Base-by-base conservation (phyloP, 495 filamentous ascomycete genomes). In the Neurospora sp. region DNA sequence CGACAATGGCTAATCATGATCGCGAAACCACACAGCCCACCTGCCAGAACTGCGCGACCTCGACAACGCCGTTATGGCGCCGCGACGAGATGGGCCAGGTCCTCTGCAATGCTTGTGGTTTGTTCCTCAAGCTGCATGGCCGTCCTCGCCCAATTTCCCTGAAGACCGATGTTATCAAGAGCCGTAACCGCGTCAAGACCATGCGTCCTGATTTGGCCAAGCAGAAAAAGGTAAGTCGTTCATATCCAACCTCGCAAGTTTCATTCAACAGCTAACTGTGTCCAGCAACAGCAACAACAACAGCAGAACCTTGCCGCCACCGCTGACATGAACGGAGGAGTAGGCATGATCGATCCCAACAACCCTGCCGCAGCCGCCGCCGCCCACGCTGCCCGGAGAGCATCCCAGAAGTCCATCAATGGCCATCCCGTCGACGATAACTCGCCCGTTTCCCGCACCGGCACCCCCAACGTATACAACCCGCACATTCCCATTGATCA, bases 131-230 rank as follows among this genome's bases (percentile, higher is more conserved):
- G 86, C 90, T 99, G 74, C 96, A 99, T 77, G 93, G 93, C 74
- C 90, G 94, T 27, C 90, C 96, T 75, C 91, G 96, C 71, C 96
- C 96, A 78, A 97, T 97, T 83, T 95, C 91, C 76, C 88, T 99
- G 77, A 99, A 99, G 85, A 99, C 96, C 62, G 96, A 99, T 86
- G 94, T 98, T 74, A 99, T 99, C 84, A 99, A 99, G 85, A 97
- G 95, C 85, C 94, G 96, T 77, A 99, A 99, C 81, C 90, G 96
- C 72, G 95, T 98, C 70, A 98, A 98, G 86, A 96, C 94, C 66
- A 89, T 91, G 74, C 85, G 87, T 39, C 84, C 87, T 2, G 93
- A 92, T 7, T 91, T 93, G 77, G 91, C 90, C 11, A 89, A 91
- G 71, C 96, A 95, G 84, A 95, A 94, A 83, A 98, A 97, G 89